These are phyloP conservation scores for Knoxia roxburghii DNA, from an alignment of 257 asterid genomes.

Conservation along the genomic window DNA sequence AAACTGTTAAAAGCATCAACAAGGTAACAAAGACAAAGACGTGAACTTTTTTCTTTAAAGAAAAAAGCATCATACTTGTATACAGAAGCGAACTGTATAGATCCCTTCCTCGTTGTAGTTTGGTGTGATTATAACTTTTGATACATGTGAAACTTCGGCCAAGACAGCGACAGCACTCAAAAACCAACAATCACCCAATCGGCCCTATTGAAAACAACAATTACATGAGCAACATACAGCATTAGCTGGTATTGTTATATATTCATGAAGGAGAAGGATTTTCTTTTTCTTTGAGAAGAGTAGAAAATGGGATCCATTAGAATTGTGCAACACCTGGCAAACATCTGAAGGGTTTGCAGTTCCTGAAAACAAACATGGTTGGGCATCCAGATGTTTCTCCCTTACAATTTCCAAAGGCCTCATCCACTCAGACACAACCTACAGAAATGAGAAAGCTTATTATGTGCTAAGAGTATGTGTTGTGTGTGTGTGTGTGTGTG, in stretches of 20 bases:
- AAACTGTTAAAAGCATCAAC: not conserved
- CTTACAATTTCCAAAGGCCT: conserved; percentile 81
- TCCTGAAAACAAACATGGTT: conserved; percentile 83
- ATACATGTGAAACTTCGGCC: conserved; percentile 87
- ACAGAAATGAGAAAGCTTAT: conserved; percentile 16
- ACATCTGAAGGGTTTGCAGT: conserved; percentile 95
- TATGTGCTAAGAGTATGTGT: no score
- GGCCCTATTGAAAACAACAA: conserved; percentile 60
- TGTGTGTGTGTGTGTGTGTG: not conserved
- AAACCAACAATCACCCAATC: conserved; percentile 98
- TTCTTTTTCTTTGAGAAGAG: not conserved
- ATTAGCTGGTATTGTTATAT: not conserved
- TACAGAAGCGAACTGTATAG: conserved; percentile 95
- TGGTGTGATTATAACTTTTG: conserved; percentile 94
- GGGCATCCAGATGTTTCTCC: conserved; percentile 63
- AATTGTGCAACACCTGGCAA: conserved; percentile 70
- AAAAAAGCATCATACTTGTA: conserved; percentile 54
- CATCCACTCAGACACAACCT: conserved; percentile 95
- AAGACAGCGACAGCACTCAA: conserved; percentile 98
- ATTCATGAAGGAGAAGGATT: not conserved
- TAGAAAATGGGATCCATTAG: conserved; percentile 5
- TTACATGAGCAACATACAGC: conserved; percentile 14
- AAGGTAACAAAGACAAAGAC: not conserved
- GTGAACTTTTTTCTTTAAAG: not conserved
- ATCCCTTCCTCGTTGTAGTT: conserved; percentile 91